These are phyloP conservation scores for Erucastrum elatum DNA, from an alignment of 345 rosid species.

Conservation along the genomic window DNA sequence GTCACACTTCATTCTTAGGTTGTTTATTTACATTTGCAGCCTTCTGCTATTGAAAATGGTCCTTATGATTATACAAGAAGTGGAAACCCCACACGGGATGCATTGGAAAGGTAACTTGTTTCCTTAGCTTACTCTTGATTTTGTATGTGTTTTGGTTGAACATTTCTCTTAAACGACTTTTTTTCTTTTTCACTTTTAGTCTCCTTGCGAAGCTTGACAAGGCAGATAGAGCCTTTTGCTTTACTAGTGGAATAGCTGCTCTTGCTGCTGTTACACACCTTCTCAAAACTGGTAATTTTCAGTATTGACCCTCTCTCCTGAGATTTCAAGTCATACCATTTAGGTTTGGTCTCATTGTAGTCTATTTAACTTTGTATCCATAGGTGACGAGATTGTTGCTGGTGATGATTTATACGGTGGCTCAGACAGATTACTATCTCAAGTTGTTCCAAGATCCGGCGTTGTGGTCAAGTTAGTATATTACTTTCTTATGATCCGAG, in stretches of 20 bases:
- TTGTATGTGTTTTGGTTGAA: too few species aligned
- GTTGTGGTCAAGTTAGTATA: conserved; percentile 79
- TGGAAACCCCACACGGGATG: conserved; percentile 94
- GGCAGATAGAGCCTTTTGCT: conserved; percentile 95
- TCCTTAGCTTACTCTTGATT: too few species aligned
- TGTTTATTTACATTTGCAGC: conserved; percentile 46
- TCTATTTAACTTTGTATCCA: background rate
- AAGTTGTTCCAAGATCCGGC: conserved; percentile 75
- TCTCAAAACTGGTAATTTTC: conserved; percentile 56
- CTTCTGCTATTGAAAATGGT: conserved; percentile 76
- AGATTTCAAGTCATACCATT: background rate
- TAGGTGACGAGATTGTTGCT: conserved; percentile 89
- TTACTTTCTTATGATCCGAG: background rate
- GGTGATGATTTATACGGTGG: conserved; percentile 97
- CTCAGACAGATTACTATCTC: conserved; percentile 82
- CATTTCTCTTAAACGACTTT: too few species aligned
- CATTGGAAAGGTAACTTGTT: conserved; percentile 64
- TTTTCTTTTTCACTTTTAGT: conserved; percentile 41
- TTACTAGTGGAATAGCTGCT: conserved; percentile 99
- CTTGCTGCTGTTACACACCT: conserved; percentile 79
- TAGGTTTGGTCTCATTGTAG: conserved; percentile 9
- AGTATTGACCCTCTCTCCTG: background rate
- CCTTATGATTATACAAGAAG: conserved; percentile 96
- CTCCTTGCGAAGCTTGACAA: conserved; percentile 93
- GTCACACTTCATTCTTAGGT: background rate